Conservation (phyloP, 352 stramenopile species). For the Phytophthora tubulina region DNA sequence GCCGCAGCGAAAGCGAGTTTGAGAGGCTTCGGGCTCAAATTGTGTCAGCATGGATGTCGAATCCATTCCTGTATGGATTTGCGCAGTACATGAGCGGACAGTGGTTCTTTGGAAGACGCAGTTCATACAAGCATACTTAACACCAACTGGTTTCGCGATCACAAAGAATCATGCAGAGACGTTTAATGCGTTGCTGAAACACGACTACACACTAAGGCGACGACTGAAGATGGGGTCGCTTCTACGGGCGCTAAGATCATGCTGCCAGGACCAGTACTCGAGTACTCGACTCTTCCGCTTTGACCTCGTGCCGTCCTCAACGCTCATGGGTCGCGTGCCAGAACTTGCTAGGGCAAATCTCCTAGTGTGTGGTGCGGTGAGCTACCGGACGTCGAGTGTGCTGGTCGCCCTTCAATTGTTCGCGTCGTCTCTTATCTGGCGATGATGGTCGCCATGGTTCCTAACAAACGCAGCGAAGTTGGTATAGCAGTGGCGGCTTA, state of each 20-base stretch:
- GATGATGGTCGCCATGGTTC: background rate
- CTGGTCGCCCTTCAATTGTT: background rate
- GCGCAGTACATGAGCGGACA: background rate
- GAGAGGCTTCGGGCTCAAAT: no score
- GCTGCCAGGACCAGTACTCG: background rate
- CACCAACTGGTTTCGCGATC: background rate
- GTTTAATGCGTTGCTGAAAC: background rate
- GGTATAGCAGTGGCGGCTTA: conserved; percentile 11
- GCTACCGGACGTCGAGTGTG: background rate
- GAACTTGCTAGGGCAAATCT: background rate
- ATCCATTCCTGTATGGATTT: background rate
- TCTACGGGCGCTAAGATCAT: background rate
- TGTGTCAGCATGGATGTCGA: no score
- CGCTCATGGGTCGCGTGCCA: background rate
- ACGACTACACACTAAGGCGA: background rate
- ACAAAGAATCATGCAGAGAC: background rate
- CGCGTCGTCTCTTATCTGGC: no score
- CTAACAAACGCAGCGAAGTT: conserved; percentile 3
- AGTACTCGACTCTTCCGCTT: background rate
- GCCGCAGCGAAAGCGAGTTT: no score
- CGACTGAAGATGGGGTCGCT: background rate
- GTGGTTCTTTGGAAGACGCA: background rate
- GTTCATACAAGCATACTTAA: background rate
- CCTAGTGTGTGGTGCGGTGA: background rate
- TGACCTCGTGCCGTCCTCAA: background rate